These are phyloP conservation scores for Sphaerosporella brunnea DNA, from an alignment of 495 filamentous ascomycete species.

Conservation along the genomic window DNA sequence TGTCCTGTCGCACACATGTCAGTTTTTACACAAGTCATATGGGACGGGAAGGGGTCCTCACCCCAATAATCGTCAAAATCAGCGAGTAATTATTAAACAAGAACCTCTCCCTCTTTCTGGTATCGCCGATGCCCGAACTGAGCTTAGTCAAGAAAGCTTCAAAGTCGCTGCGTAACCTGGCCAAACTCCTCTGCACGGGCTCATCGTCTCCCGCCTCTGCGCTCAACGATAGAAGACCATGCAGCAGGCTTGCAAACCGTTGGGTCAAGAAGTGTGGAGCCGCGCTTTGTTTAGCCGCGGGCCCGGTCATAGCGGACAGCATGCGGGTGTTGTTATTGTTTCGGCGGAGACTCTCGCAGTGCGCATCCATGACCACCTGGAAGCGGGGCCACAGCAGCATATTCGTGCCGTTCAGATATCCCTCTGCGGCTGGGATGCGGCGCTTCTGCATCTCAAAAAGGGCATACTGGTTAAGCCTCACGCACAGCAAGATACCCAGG, in stretches of 20 bases:
- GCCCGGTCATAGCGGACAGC: constrained; percentile 36
- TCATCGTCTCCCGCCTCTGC: constrained; percentile 83
- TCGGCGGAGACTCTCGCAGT: constrained; percentile 64
- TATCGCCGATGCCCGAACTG: constrained; percentile 33
- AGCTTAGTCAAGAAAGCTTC: constrained; percentile 57
- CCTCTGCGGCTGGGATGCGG: constrained; percentile 71
- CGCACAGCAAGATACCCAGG: constrained; percentile 69
- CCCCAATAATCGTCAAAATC: constrained; percentile 73
- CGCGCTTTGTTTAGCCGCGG: constrained; percentile 48
- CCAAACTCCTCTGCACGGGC: constrained; percentile 64
- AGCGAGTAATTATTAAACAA: constrained; percentile 88
- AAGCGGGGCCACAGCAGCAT: constrained; percentile 96
- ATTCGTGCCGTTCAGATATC: constrained; percentile 81
- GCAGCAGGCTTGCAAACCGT: constrained; percentile 74
- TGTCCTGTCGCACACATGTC: constrained; percentile 36
- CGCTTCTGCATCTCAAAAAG: constrained; percentile 85
- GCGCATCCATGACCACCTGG: constrained; percentile 82
- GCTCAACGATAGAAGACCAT: constrained; percentile 65
- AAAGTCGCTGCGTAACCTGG: constrained; percentile 55
- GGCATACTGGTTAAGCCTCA: constrained; percentile 83
- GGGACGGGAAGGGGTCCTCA: constrained; percentile 22
- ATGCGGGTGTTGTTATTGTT: constrained; percentile 38
- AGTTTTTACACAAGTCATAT: background rate
- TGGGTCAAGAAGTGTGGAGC: constrained; percentile 86
- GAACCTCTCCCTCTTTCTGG: constrained; percentile 68